These are phyloP conservation scores for Protomyces inouyei DNA, from an alignment of 1,139 yeast species.

Conservation along the genomic window DNA sequence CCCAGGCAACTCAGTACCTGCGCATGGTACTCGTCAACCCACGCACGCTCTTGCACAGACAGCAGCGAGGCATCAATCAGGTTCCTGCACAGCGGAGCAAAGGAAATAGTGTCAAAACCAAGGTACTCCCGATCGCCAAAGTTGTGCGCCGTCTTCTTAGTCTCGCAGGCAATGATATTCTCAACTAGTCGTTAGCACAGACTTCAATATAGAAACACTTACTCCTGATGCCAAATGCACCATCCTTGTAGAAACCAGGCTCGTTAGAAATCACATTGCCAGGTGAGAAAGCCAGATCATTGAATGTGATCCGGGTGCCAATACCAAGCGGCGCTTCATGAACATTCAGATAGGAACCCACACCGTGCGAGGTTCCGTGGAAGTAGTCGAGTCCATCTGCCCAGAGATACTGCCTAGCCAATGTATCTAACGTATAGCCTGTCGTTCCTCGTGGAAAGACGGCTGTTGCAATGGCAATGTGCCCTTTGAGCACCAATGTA, in stretches of 20 bases:
- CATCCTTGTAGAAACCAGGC: constrained; percentile 93
- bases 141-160: constrained; percentile 43
- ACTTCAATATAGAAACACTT: background rate
- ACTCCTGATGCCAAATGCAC: constrained; percentile 81
- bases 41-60: constrained; percentile 55
- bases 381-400: constrained; percentile 78
- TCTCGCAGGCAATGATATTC: constrained; percentile 62
- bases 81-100: constrained; percentile 68
- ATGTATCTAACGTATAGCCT: constrained; percentile 74
- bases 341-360: constrained; percentile 85
- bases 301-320: constrained; percentile 49
- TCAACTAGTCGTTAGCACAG: constrained; percentile 46
- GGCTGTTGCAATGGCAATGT: constrained; percentile 68
- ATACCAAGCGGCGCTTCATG: constrained; percentile 97
- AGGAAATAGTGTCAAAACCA: constrained; percentile 78
- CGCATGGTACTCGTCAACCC: constrained; percentile 67
- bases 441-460: constrained; percentile 84
- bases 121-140: constrained; percentile 57
- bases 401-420: constrained; percentile 92
- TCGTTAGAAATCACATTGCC: constrained; percentile 89
- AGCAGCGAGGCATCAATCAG: constrained; percentile 59
- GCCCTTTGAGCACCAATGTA: constrained; percentile 89
- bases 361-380: constrained; percentile 98
- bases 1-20: constrained; percentile 56
- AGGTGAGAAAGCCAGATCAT: constrained; percentile 46